These are phyloP conservation scores for Trametes cinnabarina DNA, from an alignment of 768 basidiomycete species.

Conservation along the genomic window DNA sequence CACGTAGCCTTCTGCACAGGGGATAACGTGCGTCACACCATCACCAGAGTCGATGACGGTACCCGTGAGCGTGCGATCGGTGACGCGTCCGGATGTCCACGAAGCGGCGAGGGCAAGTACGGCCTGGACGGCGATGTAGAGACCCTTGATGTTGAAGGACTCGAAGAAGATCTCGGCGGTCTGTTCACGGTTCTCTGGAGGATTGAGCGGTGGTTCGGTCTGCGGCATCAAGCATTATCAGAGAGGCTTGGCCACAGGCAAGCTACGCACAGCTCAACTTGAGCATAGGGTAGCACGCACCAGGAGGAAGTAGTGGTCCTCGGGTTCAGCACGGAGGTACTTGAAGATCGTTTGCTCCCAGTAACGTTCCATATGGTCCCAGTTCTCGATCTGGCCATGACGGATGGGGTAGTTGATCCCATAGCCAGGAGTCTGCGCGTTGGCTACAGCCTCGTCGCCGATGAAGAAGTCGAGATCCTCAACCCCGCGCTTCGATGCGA, in stretches of 20 bases:
- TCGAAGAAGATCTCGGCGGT: constrained; percentile 99
- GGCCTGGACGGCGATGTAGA: constrained; percentile 98
- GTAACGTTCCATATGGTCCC: constrained; percentile 98
- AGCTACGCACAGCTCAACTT: not conserved
- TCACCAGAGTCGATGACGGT: constrained; percentile 99
- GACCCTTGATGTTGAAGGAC: constrained; percentile 97
- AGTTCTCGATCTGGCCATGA: constrained; percentile 97
- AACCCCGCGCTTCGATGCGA: constrained; percentile 94
- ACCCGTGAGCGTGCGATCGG: constrained; percentile 89
- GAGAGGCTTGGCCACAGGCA: not conserved
- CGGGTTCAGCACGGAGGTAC: constrained; percentile 96
- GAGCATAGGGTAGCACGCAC: constrained; percentile 52
- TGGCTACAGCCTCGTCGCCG: constrained; percentile 95
- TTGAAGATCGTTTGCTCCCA: constrained; percentile 99
- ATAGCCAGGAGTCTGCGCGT: constrained; percentile 92
- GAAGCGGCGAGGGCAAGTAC: constrained; percentile 97
- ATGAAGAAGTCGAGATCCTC: constrained; percentile 99
- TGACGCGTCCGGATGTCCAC: constrained; percentile 89
- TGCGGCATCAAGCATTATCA: constrained; percentile 31
- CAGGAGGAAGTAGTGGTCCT: constrained; percentile 97
- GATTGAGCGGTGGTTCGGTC: constrained; percentile 99
- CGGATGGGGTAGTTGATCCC: constrained; percentile 94
- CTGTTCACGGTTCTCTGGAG: constrained; percentile 98
- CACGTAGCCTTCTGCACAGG: constrained; percentile 95
- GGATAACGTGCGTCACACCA: constrained; percentile 98